Conservation (phyloP, 176 grass and related monocot species). For the Puccinellia tenuiflora region DNA sequence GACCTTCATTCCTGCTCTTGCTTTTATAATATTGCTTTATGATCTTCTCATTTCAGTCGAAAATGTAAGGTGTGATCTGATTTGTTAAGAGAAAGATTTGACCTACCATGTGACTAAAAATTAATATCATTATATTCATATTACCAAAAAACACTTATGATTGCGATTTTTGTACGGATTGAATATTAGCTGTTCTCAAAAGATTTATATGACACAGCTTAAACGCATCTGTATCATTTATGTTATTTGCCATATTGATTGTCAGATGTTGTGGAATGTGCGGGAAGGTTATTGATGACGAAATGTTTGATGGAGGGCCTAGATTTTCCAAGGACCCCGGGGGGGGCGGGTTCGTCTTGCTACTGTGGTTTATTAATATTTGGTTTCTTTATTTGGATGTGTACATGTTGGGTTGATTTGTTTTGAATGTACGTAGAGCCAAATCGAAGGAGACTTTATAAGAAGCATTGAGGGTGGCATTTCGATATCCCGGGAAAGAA, state of each 20-base stretch:
- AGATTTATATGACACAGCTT: neutral
- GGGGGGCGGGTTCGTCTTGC: constrained; percentile 47
- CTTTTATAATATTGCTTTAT: neutral
- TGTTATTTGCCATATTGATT: constrained; percentile 19
- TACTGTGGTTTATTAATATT: neutral
- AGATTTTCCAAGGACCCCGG: constrained; percentile 40
- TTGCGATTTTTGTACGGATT: neutral
- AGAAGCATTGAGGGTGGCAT: constrained; percentile 41
- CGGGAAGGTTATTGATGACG: constrained; percentile 71
- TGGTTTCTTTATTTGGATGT: constrained; percentile 1
- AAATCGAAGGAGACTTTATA: constrained; percentile 37
- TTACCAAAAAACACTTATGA: too few species aligned
- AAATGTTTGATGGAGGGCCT: constrained; percentile 41
- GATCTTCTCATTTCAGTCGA: neutral
- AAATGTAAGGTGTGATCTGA: neutral
- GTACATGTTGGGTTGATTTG: neutral
- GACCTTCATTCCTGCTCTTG: constrained; percentile 10
- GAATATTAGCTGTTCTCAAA: neutral
- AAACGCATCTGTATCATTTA: neutral
- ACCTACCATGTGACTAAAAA: neutral
- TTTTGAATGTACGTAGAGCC: constrained; percentile 37
- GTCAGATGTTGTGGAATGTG: constrained; percentile 59
- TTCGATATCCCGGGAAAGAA: constrained; percentile 79
- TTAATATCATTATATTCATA: neutral
- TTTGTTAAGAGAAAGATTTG: neutral